phyloP scores from a whole-genome alignment of 2,329 filamentous ascomycete genomes.

The Epichloe uncinata region DNA sequence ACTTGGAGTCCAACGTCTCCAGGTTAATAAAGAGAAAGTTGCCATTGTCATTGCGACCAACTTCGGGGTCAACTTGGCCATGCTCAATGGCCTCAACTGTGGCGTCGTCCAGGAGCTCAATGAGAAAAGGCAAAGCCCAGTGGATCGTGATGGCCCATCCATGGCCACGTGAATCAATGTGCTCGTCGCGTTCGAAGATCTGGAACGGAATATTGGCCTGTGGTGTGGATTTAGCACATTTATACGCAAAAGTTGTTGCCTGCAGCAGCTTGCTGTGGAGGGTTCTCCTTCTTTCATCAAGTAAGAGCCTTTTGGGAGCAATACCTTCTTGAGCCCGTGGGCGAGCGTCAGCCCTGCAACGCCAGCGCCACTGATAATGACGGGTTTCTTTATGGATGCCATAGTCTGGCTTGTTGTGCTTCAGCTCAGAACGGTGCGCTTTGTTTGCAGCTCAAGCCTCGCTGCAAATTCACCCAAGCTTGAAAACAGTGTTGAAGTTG shows the following conservation, averaged over 20 bases:
- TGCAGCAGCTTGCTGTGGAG: too few species aligned
- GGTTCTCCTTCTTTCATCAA: not conserved
- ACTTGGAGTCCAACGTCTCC: constrained; percentile 22
- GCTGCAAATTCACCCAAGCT: too few species aligned
- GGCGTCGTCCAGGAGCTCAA: constrained; percentile 12
- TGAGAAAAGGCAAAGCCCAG: constrained; percentile 32
- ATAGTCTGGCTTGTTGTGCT: constrained; percentile 1
- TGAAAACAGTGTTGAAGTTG: too few species aligned
- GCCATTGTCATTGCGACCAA: constrained; percentile 25
- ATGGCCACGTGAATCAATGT: constrained; percentile 20
- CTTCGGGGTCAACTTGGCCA: constrained; percentile 20
- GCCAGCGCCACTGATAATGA: constrained; percentile 25
- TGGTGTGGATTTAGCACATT: not conserved
- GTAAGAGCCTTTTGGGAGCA: not conserved
- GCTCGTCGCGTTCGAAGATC: constrained; percentile 18
- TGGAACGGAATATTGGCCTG: constrained; percentile 19
- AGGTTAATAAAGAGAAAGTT: constrained; percentile 29
- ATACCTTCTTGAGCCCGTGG: constrained; percentile 23
- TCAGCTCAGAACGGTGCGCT: not conserved
- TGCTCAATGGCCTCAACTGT: constrained; percentile 13
- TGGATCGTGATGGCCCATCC: constrained; percentile 50
- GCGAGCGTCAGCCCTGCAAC: constrained; percentile 24
- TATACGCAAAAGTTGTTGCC: not conserved
- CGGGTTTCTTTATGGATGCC: constrained; percentile 10
- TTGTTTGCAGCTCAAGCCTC: not conserved